Evolutionary conservation across 108 stramenopile species (phyloP).

Genomic region (Skeletonema menzelii): DNA sequence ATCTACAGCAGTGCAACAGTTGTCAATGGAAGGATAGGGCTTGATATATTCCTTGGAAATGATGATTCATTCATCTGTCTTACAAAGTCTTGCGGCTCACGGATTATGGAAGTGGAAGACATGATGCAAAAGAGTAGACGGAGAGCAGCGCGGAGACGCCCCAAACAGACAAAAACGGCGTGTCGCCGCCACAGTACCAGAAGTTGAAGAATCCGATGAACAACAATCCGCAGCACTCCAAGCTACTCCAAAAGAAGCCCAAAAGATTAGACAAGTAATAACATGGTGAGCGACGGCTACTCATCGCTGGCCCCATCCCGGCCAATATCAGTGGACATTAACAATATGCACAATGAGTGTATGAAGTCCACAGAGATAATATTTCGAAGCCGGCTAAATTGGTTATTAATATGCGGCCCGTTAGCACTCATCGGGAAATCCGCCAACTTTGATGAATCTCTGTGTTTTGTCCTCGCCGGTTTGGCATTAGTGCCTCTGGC

Average conservation of each 20-base stretch:
- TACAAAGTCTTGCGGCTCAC: too few species aligned
- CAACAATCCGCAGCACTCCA: too few species aligned
- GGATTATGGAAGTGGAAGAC: too few species aligned
- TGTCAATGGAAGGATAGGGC: background rate
- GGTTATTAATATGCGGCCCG: conserved; percentile 87
- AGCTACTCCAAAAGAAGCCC: too few species aligned
- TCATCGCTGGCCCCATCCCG: background rate
- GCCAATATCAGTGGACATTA: conserved; percentile 2
- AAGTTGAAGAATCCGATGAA: too few species aligned
- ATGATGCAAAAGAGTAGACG: too few species aligned
- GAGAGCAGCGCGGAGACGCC: too few species aligned
- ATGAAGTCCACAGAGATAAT: conserved; percentile 47
- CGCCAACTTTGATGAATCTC: conserved; percentile 72
- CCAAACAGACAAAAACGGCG: too few species aligned
- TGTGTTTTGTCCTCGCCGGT: conserved; percentile 79
- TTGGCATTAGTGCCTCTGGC: conserved; percentile 85
- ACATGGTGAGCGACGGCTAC: background rate
- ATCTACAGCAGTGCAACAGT: background rate
- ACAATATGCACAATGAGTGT: conserved; percentile 21
- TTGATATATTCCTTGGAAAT: too few species aligned
- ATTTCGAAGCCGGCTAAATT: conserved; percentile 58
- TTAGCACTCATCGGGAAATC: conserved; percentile 88
- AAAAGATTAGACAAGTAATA: too few species aligned
- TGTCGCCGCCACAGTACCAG: too few species aligned
- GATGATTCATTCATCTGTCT: too few species aligned